Percentiles rank a stretch among this genome's conserved stretches.
These are phyloP conservation scores for Nitzschia sp. DNA, from an alignment of 108 stramenopile genomes.

Conservation along the genomic window DNA sequence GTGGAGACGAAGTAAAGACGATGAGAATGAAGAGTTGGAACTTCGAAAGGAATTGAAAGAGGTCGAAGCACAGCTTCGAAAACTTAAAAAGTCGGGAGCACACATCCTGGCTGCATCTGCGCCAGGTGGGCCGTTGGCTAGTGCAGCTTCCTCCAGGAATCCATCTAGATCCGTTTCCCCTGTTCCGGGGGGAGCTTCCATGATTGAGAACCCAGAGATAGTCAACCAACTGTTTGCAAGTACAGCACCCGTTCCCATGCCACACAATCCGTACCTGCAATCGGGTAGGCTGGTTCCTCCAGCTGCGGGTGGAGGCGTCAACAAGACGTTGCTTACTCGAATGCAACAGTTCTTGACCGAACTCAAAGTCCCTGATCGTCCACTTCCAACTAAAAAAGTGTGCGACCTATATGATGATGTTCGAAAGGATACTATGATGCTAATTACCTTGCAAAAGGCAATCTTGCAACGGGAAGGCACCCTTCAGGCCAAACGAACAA, in stretches of 20 bases:
- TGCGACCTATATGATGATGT: conserved; percentile 86
- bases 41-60: conserved; percentile 71
- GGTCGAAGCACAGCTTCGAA: conserved; percentile 80
- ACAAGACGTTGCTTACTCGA: conserved; percentile 69
- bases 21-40: conserved; percentile 72
- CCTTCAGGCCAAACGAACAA: conserved; percentile 51
- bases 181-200: conserved; percentile 13
- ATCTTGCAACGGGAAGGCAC: conserved; percentile 73
- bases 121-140: conserved; percentile 4
- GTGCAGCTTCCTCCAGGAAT: conserved; percentile 34
- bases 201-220: conserved; percentile 25
- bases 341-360: conserved; percentile 76
- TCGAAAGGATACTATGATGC: conserved; percentile 73
- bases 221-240: conserved; percentile 51
- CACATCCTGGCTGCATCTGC: conserved; percentile 55
- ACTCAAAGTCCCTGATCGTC: conserved; percentile 59
- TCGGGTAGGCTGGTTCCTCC: conserved; percentile 80
- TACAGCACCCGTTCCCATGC: conserved; percentile 75
- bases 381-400: conserved; percentile 78
- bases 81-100: conserved; percentile 76
- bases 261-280: conserved; percentile 83
- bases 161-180: conserved; percentile 42
- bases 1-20: conserved; percentile 81
- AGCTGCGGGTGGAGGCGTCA: conserved; percentile 71
- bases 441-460: conserved; percentile 77